These are phyloP conservation scores for Mycosarcoma maydis DNA, from an alignment of 1,284 basidiomycete species.

Conservation along the genomic window DNA sequence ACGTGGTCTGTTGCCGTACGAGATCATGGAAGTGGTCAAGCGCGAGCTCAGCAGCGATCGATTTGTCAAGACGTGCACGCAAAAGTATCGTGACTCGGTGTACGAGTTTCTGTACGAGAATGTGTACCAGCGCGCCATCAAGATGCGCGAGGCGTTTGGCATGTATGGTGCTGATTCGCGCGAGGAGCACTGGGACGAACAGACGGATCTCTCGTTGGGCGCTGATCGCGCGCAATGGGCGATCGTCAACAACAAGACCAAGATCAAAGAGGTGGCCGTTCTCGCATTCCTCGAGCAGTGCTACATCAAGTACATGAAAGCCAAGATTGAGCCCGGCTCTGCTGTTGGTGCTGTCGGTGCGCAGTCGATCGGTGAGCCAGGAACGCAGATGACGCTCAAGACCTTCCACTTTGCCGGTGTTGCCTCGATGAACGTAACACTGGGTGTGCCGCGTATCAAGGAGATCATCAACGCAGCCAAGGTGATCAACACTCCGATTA, in stretches of 20 bases:
- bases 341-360: constrained; percentile 98
- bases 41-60: constrained; percentile 71
- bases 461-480: constrained; percentile 99
- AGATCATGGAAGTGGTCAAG: constrained; percentile 81
- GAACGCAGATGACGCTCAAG: constrained; percentile 99
- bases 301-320: constrained; percentile 74
- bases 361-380: constrained; percentile 98
- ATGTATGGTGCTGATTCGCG: constrained; percentile 85
- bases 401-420: constrained; percentile 99
- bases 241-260: constrained; percentile 86
- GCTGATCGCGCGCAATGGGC: constrained; percentile 72
- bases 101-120: constrained; percentile 78
- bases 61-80: constrained; percentile 74
- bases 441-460: constrained; percentile 99
- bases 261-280: constrained; percentile 86
- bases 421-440: constrained; percentile 99
- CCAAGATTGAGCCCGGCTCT: constrained; percentile 65
- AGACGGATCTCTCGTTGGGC: constrained; percentile 80
- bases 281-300: constrained; percentile 83
- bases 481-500: constrained; percentile 95
- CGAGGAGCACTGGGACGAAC: constrained; percentile 79
- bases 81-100: constrained; percentile 80
- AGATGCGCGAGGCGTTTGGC: constrained; percentile 78
- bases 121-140: constrained; percentile 77
- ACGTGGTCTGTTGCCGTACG: constrained; percentile 82